Percentiles rank a stretch among this genome's conserved stretches.
Conservation (phyloP, 441 rosid genomes). For the Populus hybrid region DNA sequence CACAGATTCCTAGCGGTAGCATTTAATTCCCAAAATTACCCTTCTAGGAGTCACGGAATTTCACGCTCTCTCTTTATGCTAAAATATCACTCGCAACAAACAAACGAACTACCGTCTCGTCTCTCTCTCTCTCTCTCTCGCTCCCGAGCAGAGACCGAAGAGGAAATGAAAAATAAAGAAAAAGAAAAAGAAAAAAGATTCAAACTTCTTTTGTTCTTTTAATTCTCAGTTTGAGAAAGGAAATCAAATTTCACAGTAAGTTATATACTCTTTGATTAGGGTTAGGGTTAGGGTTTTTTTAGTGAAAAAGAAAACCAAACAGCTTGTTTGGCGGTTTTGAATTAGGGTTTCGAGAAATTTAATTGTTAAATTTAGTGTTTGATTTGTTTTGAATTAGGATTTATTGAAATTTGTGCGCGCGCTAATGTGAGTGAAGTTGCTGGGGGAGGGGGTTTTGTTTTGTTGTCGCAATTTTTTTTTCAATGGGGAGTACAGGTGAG, state of each 20-base stretch:
- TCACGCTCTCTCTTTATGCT: conserved; percentile 12
- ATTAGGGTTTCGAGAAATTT: conserved; percentile 29
- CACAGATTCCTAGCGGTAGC: background rate
- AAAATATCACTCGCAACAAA: background rate
- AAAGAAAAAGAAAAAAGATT: background rate
- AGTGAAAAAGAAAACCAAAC: background rate
- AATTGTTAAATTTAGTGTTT: background rate
- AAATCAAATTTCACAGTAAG: background rate
- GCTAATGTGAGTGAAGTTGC: conserved; percentile 35
- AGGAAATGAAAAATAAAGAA: background rate
- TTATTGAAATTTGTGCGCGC: conserved; percentile 6
- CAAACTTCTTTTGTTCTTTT: background rate
- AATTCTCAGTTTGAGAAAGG: background rate
- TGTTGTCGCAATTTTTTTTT: background rate
- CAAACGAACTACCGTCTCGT: background rate
- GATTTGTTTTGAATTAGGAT: background rate
- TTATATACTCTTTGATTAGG: conserved; percentile 16
- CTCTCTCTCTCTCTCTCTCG: background rate
- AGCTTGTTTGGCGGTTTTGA: conserved; percentile 9
- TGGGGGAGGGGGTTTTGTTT: conserved; percentile 20
- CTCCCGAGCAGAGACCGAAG: background rate
- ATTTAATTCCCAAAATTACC: conserved; percentile 34
- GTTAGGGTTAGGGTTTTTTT: conserved; percentile 34
- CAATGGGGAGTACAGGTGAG: conserved; percentile 94
- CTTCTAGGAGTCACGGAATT: conserved; percentile 29